Evolutionary conservation across 2,329 filamentous ascomycete species (phyloP).

Genomic region (Trichoderma sp.): DNA sequence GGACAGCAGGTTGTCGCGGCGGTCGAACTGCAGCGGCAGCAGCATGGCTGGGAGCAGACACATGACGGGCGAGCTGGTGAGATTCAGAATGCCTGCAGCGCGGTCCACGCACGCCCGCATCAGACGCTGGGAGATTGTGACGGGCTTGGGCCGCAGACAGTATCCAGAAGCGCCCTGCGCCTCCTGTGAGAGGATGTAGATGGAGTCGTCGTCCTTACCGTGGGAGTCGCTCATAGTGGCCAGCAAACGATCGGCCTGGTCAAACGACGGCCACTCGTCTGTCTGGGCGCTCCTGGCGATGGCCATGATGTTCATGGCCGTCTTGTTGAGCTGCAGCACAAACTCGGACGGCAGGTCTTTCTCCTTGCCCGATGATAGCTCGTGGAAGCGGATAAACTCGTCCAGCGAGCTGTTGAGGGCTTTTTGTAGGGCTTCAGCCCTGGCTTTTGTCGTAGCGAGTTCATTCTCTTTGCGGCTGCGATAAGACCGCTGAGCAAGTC

Average conservation of each 20-base stretch:
- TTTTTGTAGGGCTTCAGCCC: conserved; percentile 1
- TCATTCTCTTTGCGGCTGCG: conserved; percentile 16
- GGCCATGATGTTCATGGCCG: conserved; percentile 14
- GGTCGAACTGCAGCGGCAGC: conserved; percentile 5
- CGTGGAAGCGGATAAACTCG: conserved; percentile 9
- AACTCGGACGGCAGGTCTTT: conserved; percentile 3
- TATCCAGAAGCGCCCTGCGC: neutral
- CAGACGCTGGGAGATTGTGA: conserved; percentile 5
- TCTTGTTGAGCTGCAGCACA: conserved; percentile 12
- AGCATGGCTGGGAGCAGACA: conserved; percentile 4
- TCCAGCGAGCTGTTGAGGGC: conserved; percentile 11
- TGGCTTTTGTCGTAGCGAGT: neutral
- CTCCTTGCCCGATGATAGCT: neutral
- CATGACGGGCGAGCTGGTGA: neutral
- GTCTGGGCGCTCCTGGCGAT: neutral
- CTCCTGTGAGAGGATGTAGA: neutral
- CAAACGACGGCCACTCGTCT: neutral
- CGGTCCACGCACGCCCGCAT: conserved; percentile 5
- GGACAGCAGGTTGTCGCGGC: neutral
- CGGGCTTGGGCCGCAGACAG: neutral
- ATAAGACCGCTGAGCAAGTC: conserved; percentile 17
- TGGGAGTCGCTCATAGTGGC: neutral
- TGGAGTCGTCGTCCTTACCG: neutral
- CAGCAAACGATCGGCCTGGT: neutral
- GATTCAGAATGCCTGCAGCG: neutral